Percentiles rank a stretch among this genome's conserved stretches.
These are phyloP conservation scores for Cylindricascospora bacillispora DNA, from an alignment of 1,139 yeast genomes.

Conservation along the genomic window DNA sequence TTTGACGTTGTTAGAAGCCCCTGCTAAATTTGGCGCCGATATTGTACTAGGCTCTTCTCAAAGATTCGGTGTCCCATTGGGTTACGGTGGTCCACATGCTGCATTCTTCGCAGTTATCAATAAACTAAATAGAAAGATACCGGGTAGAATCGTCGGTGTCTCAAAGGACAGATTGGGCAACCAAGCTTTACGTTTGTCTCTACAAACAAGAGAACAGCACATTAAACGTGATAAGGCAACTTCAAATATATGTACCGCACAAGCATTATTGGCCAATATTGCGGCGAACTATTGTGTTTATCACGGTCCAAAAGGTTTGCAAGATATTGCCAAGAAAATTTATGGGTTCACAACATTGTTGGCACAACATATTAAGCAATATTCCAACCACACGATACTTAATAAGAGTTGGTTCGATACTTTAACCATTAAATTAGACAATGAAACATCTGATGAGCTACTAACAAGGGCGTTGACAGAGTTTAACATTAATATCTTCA, in stretches of 20 bases:
- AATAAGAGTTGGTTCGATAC: conserved; percentile 81
- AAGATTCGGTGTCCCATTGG: conserved; percentile 95
- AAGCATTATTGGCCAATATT: conserved; percentile 89
- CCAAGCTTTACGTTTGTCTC: conserved; percentile 77
- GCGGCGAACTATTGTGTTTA: conserved; percentile 93
- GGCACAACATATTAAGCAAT: conserved; percentile 41
- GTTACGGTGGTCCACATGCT: conserved; percentile 98
- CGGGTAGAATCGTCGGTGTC: conserved; percentile 91
- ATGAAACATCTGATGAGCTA: conserved; percentile 41
- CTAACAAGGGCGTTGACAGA: conserved; percentile 45
- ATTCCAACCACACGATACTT: conserved; percentile 40
- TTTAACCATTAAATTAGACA: conserved; percentile 48
- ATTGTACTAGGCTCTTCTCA: conserved; percentile 88
- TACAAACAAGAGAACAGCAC: conserved; percentile 97
- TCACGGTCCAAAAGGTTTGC: conserved; percentile 90
- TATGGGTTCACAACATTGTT: conserved; percentile 63
- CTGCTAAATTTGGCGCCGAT: conserved; percentile 80
- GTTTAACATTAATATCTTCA: conserved; percentile 64
- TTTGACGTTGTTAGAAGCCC: conserved; percentile 72
- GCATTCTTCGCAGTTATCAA: conserved; percentile 85
- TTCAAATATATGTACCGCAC: conserved; percentile 94
- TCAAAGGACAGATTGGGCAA: conserved; percentile 86
- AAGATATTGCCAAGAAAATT: conserved; percentile 64
- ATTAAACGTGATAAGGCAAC: conserved; percentile 96
- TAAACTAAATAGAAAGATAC: conserved; percentile 78